A percentile compares a stretch with the other conserved stretches of the same genome.
phyloP scores from a whole-genome alignment of 352 stramenopile species.

The Globisporangium parvum region DNA sequence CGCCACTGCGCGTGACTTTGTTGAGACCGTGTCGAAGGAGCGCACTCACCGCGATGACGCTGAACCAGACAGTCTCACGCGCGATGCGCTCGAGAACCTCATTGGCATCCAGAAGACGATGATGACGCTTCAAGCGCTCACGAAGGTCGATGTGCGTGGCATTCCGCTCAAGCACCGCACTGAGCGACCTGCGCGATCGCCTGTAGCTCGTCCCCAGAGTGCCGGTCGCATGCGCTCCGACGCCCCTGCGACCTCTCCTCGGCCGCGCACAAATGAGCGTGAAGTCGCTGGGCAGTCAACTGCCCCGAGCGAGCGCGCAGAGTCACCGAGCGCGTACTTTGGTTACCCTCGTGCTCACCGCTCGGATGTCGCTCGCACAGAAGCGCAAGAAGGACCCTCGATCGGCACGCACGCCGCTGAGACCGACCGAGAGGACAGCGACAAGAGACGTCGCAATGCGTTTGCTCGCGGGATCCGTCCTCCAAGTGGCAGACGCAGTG shows the following conservation, averaged over 20 bases:
- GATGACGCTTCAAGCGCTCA: slow-evolving; percentile 6
- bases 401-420: too few species aligned
- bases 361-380: too few species aligned
- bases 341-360: too few species aligned
- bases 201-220: background rate
- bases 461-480: too few species aligned
- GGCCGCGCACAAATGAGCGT: background rate
- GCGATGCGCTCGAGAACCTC: slow-evolving; percentile 12
- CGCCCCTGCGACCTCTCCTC: background rate
- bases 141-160: slow-evolving; percentile 10
- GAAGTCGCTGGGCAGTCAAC: too few species aligned
- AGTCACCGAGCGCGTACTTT: too few species aligned
- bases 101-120: slow-evolving; percentile 13
- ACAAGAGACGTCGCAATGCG: too few species aligned
- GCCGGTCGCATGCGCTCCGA: background rate
- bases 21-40: background rate
- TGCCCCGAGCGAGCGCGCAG: too few species aligned
- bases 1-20: background rate
- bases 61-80: background rate
- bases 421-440: too few species aligned
- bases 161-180: slow-evolving; percentile 9
- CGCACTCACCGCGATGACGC: slow-evolving; percentile 1
- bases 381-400: too few species aligned
- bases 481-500: too few species aligned
- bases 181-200: background rate